Evolutionary conservation across 2,329 filamentous ascomycete species (phyloP), one percentile per base, ranked within the genome.

Genomic region (Tolypocladium pustulatum): DNA sequence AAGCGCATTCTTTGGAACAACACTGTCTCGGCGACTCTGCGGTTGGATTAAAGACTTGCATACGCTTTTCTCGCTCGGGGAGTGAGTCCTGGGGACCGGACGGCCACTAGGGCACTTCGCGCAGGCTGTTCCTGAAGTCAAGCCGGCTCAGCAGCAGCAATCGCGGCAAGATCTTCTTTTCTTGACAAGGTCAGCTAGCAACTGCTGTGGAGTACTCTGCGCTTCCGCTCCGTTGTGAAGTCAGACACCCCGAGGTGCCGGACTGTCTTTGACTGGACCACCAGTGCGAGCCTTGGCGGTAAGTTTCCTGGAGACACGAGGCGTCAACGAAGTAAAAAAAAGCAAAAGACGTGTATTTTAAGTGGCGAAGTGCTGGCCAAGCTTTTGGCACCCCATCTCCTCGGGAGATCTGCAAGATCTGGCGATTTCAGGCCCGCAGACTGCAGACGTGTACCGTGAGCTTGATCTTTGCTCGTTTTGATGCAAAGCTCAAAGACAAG

Each of bases 21-120:
- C 59, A 54, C 54, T 64, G 63, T 65, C 62, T 63, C 62, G 61
- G 61, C 58, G 61, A 57, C 56, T 61, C 58, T 61, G 57, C 54
- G 58, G 57, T 27, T 57, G 43, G 49, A 52, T 17, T 9, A n/a
- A 15, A 20, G 17, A 22, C 20, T 25, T 40, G n/a, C n/a, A 46
- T 25, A 46, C 25, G 43, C 22, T 27, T 46, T 27, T 17, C 41
- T 27, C 6, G 22, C 7, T n/a, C n/a, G 7, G 40, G 40, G 40
- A 4, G 41, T 27, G 41, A 25, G 41, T 22, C n/a, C 40, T 25
- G 12, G 22, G n/a, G 37, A 40, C 38, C 2, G 8, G 17, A 40
- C 17, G 38, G 20, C 17, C 10, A 4, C 17, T 4, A 22, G n/a
- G 40, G 22, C 40, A 43, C 3, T 25, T 25, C 4, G 3, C n/a